These are phyloP conservation scores for Tolypocladium nubicola DNA, from an alignment of 2,329 filamentous ascomycete species.

Conservation along the genomic window DNA sequence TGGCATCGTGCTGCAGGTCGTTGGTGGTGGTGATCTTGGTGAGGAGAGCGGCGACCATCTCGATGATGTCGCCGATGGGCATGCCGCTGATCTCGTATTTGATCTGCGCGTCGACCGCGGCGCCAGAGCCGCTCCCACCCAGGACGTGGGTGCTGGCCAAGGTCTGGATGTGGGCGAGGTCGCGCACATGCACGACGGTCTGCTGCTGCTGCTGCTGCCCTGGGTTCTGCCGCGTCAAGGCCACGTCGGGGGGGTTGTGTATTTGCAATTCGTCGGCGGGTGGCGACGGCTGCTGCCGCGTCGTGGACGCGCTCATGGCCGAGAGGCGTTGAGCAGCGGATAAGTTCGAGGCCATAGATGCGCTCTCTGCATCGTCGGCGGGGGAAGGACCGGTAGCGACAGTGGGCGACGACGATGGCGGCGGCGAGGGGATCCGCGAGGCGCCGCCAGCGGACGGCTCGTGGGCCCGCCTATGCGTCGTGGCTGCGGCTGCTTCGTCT, in stretches of 20 bases:
- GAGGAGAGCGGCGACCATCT: conserved; percentile 93
- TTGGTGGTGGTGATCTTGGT: conserved; percentile 98
- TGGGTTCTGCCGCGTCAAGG: neutral
- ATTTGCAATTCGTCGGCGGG: conserved; percentile 24
- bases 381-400: conserved; percentile 23
- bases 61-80: conserved; percentile 94
- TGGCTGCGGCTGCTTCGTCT: neutral
- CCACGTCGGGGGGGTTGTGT: conserved; percentile 9
- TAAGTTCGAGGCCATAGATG: conserved; percentile 37
- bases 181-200: conserved; percentile 66
- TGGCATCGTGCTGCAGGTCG: conserved; percentile 82
- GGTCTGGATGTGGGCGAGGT: conserved; percentile 82
- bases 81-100: conserved; percentile 94
- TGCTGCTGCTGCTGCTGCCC: conserved; percentile 19
- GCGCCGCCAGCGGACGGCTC: conserved; percentile 25
- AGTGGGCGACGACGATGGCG: conserved; percentile 41
- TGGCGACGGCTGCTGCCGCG: conserved; percentile 22
- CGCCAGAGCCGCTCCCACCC: conserved; percentile 36
- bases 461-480: neutral
- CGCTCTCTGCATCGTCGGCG: conserved; percentile 30
- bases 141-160: conserved; percentile 71
- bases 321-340: conserved; percentile 9
- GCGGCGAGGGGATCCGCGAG: conserved; percentile 42
- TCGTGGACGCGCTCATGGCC: conserved; percentile 8
- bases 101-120: conserved; percentile 41